Base-by-base conservation (phyloP, 148 eudicot species). In the Fagopyrum esculentum region DNA sequence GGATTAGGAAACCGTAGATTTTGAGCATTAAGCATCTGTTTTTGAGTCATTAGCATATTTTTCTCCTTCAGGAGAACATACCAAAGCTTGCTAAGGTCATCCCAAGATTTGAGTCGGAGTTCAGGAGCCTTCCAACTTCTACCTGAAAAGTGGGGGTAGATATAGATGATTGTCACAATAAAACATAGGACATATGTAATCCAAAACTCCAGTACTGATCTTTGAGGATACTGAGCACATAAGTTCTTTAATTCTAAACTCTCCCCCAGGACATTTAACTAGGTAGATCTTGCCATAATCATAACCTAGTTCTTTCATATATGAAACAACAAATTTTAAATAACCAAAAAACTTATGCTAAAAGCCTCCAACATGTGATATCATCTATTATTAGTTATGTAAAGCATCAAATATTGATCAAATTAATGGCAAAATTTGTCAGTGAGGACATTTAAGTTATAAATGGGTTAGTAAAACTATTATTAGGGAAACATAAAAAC, bases 101-200 rank as follows among this genome's bases (percentile, higher is more conserved):
- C 97, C 95, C 97, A 91, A 47, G 97, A 93, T 82, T 93, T 93
- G 51, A 91, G 92, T 49, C 97, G 98, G 73, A 91, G 83, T 76
- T 91, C 97, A 75, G 85, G 79, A 77, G 98, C 98, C 81, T 93
- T 93, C 98, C 97, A 93, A 81, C 97, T 78, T 64, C 97, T 82
- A 48, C 98, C 97, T 91, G 80, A 64, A 69, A 71, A n/a, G 66
- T 17, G 50, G 13, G 26, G 12, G 5, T 0, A 45, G 6, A 70
- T 45, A 16, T 45, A 47, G 52, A 47, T 7, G 13, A 71, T 40
- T n/a, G 17, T 17, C 9, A 46, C 30, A 46, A 46, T 19, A 46
- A 17, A 45, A 69, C 46, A 69, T 2, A 9, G 22, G 45, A 64
- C 8, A 64, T 26, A 9, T 59, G 29, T 5, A 56, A 17, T 56